phyloP scores from a whole-genome alignment of 116 monocot genomes.

The Cymodocea nodosa region DNA sequence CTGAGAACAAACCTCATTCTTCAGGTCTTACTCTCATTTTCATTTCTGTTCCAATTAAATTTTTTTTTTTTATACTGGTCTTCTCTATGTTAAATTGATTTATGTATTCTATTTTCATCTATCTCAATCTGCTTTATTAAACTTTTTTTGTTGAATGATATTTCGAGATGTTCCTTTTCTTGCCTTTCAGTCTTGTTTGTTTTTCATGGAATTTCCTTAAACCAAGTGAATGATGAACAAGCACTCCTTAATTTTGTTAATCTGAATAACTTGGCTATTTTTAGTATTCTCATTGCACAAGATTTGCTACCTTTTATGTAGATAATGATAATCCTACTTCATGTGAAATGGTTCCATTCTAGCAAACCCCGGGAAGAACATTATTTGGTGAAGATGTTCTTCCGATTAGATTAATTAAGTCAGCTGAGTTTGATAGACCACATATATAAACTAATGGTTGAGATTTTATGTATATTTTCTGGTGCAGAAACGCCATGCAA shows the following conservation, averaged over 20 bases:
- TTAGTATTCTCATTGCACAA: no score
- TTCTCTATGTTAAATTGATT: no score
- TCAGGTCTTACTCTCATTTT: neutral
- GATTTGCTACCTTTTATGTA: no score
- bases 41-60: neutral
- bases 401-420: neutral
- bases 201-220: neutral
- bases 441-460: neutral
- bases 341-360: no score
- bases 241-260: neutral
- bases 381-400: no score
- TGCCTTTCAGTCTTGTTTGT: neutral
- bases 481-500: constrained; percentile 13
- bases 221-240: neutral
- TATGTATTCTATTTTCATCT: no score
- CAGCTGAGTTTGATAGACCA: neutral
- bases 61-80: no score
- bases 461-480: neutral
- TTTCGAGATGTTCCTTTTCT: neutral
- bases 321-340: no score
- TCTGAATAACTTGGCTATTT: no score
- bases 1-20: neutral
- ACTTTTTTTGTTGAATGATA: neutral
- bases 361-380: neutral
- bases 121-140: no score